Evolutionary conservation across 2,329 filamentous ascomycete species (phyloP), one percentile per base, ranked within the genome.

Genomic region (Monosporascus sp.): DNA sequence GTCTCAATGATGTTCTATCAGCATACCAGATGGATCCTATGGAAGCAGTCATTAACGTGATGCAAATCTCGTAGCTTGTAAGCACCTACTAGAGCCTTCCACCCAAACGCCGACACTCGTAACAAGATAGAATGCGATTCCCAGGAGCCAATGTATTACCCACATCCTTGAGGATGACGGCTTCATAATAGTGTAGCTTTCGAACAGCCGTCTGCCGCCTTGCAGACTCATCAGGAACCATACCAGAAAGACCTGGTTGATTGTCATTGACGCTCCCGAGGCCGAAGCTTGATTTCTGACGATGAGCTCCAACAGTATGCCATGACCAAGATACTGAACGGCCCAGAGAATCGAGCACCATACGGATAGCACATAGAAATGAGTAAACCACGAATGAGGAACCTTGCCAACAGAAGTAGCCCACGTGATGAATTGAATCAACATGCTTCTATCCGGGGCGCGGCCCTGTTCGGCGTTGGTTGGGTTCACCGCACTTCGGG

Each of bases 311-410:
- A 90, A 79, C 18, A 81, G 60, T 1, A 64, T 56, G 1, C 88
- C 88, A 55, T 74, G 68, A 25, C 64, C 71, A 24, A 81, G 58
- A 51, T 88, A 80, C 68, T 92, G 86, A 59, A 72, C 69, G 0
- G 78, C 81, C 90, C 92, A 97, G 68, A 92, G 88, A 5, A 83
- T 63, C 0, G 89, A 92, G 54, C 82, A 84, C 2, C 74, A 65
- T 5, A 91, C 72, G 3, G 89, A 93, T 37, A 84, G 68, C 50
- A 88, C 65, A 68, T 99, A 97, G 72, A 96, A 97, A 62, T 94
- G 88, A 44, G 79, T 80, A 70, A 97, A 97, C 85, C 89, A 97
- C 56, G 81, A 81, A 72, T 97, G 94, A 22, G 93, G 91, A 37
- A 97, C 87, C 65, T 82, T 81, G 59, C 72, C 71, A 45, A 71